These are phyloP conservation scores for Mrakia gelida DNA, from an alignment of 768 basidiomycete species.

Conservation along the genomic window DNA sequence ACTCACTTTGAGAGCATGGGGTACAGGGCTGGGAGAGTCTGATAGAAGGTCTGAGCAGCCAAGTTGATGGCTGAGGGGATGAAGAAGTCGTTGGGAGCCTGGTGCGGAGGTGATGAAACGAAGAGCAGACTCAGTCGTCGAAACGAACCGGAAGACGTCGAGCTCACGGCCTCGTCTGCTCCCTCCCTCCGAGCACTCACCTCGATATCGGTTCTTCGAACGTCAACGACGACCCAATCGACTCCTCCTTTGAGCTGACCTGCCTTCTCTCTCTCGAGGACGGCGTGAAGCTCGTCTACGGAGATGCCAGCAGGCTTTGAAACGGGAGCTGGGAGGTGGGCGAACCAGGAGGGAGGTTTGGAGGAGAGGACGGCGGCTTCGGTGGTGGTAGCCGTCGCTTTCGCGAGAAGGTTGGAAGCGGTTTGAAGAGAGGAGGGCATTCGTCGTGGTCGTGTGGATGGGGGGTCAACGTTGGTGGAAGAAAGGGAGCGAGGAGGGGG, in stretches of 20 bases:
- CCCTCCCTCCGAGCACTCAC: conserved; percentile 36
- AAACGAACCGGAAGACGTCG: neutral
- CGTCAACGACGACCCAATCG: conserved; percentile 47
- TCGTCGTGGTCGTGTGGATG: too few species aligned
- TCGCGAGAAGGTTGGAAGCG: too few species aligned
- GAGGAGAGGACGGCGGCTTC: too few species aligned
- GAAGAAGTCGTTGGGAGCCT: conserved; percentile 34
- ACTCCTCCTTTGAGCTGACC: conserved; percentile 14
- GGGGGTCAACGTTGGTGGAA: too few species aligned
- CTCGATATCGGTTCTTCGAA: conserved; percentile 47
- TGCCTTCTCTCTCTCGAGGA: conserved; percentile 36
- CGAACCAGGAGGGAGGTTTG: conserved; percentile 16
- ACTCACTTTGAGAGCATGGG: conserved; percentile 38
- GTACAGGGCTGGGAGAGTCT: conserved; percentile 43
- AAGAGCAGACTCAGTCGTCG: neutral
- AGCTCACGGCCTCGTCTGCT: neutral
- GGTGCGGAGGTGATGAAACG: neutral
- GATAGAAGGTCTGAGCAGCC: conserved; percentile 50
- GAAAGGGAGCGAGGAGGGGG: too few species aligned
- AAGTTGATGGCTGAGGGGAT: conserved; percentile 49
- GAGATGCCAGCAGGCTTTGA: conserved; percentile 31
- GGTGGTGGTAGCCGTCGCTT: too few species aligned
- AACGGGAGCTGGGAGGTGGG: conserved; percentile 9
- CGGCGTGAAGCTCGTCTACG: conserved; percentile 36
- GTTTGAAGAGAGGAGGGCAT: too few species aligned